Evolutionary conservation across 495 filamentous ascomycete species (phyloP), one percentile per base, ranked within the genome.

Genomic region (Niebla homalea): DNA sequence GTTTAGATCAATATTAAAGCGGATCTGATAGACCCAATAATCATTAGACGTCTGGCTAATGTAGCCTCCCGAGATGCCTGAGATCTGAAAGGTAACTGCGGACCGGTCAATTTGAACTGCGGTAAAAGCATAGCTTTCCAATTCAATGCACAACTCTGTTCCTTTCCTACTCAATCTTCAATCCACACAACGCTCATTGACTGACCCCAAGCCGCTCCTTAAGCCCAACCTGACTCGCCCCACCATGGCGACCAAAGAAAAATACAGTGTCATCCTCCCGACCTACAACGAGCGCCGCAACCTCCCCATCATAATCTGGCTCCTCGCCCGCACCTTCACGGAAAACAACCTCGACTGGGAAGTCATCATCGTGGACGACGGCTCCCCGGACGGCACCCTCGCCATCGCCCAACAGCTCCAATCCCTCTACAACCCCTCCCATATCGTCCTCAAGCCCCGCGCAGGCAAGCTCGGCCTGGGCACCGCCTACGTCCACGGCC

Each of bases 251-350:
- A 61, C 65, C 45, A 69, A 68, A 56, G 71, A 88, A 78, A 89
- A 93, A 67, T 98, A 95, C 77, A 89, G 89, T 54, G 83, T 97
- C 66, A 89, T 97, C 64, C 79, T 98, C 50, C 92, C 92, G 38
- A 98, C 92, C 54, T 98, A 94, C 76, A 97, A 98, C 61, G 93
- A 98, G 74, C 87, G 92, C 64, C 80, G 78, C 57, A 98, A 98
- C 73, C 79, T 98, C 60, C 92, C 93, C 60, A 88, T 96, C 61
- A 88, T 97, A 65, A 79, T 79, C 63, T 96, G 87, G 86, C 78
- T 97, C 57, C 79, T 98, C 54, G 84, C 89, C 67, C 79, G 77
- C 64, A 94, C 83, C 51, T 96, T 98, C 69, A 84, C 79, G 39
- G 80, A 94, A 62, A 75, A 89, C 57, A 84, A 89, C n/a, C 77